Percentiles rank a stretch among this genome's conserved stretches.
Conservation (phyloP, 805 yeast species). For the Saturnispora galanensis region DNA sequence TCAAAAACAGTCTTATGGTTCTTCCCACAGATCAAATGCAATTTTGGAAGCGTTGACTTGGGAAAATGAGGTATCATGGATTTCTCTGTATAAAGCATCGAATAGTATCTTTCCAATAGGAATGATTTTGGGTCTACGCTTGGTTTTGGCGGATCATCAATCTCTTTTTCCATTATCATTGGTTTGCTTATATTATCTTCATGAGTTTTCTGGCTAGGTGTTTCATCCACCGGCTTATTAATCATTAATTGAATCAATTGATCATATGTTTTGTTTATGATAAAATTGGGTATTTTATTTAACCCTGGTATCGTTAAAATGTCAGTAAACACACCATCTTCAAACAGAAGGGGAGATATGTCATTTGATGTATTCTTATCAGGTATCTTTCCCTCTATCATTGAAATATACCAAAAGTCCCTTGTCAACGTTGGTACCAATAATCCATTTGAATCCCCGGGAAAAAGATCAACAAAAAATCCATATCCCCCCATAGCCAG, state of each 20-base stretch:
- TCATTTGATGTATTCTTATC: background rate
- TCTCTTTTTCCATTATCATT: too few species aligned
- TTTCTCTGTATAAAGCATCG: constrained; percentile 20
- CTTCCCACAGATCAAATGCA: constrained; percentile 20
- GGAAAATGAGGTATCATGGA: constrained; percentile 23
- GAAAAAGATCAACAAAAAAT: constrained; percentile 1
- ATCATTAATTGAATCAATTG: background rate
- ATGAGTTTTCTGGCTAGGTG: too few species aligned
- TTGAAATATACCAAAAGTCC: constrained; percentile 5
- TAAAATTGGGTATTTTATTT: background rate
- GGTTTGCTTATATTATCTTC: too few species aligned
- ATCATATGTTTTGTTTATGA: constrained; percentile 1
- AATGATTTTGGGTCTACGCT: constrained; percentile 19
- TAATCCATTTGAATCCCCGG: constrained; percentile 2
- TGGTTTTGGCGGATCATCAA: too few species aligned
- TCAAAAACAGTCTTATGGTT: constrained; percentile 16
- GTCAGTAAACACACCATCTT: background rate
- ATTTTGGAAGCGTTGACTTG: constrained; percentile 24
- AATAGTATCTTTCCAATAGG: constrained; percentile 20
- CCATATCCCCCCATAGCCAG: constrained; percentile 2
- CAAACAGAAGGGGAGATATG: background rate
- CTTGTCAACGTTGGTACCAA: constrained; percentile 1
- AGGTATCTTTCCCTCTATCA: constrained; percentile 1
- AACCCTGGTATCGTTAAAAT: background rate
- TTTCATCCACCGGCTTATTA: too few species aligned